A percentile compares a stretch with the other conserved stretches of the same genome.
Conservation (phyloP, 1,139 yeast genomes). For the Nematodospora anomalae region DNA sequence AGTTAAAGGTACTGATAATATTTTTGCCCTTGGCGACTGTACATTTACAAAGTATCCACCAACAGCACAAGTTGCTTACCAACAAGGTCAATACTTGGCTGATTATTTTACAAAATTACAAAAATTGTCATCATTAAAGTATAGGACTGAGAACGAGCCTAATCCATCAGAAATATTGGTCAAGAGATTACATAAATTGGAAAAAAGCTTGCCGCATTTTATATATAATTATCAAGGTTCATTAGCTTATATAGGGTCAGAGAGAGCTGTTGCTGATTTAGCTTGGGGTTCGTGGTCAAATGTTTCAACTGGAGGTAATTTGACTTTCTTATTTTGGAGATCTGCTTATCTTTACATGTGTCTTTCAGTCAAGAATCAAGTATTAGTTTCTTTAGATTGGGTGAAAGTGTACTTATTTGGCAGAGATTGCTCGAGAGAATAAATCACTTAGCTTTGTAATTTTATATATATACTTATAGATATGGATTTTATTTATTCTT, state of each 20-base stretch:
- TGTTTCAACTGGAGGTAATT: slow-evolving; percentile 76
- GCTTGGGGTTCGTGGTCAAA: slow-evolving; percentile 84
- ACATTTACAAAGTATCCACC: slow-evolving; percentile 88
- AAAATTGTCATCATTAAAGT: slow-evolving; percentile 60
- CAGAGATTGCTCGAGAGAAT: slow-evolving; percentile 71
- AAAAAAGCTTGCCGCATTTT: slow-evolving; percentile 54
- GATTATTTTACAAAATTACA: slow-evolving; percentile 67
- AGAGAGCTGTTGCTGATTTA: slow-evolving; percentile 89
- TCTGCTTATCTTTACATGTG: slow-evolving; percentile 91
- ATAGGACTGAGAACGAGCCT: slow-evolving; percentile 28
- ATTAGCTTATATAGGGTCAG: slow-evolving; percentile 81
- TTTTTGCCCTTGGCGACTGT: slow-evolving; percentile 91
- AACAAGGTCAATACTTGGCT: slow-evolving; percentile 84
- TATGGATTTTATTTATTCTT: no score
- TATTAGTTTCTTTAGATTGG: slow-evolving; percentile 86
- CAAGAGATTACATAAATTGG: slow-evolving; percentile 38
- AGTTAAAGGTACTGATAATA: slow-evolving; percentile 78
- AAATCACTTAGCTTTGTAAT: slow-evolving; percentile 9
- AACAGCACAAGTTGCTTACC: slow-evolving; percentile 96
- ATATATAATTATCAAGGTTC: slow-evolving; percentile 69
- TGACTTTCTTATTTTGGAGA: slow-evolving; percentile 91
- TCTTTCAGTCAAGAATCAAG: slow-evolving; percentile 81
- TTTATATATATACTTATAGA: slow-evolving; percentile 1
- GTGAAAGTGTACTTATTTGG: slow-evolving; percentile 81
- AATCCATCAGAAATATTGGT: slow-evolving; percentile 37